phyloP scores from a whole-genome alignment of 2,329 filamentous ascomycete genomes.

The Cladosporium cucumerinum region DNA sequence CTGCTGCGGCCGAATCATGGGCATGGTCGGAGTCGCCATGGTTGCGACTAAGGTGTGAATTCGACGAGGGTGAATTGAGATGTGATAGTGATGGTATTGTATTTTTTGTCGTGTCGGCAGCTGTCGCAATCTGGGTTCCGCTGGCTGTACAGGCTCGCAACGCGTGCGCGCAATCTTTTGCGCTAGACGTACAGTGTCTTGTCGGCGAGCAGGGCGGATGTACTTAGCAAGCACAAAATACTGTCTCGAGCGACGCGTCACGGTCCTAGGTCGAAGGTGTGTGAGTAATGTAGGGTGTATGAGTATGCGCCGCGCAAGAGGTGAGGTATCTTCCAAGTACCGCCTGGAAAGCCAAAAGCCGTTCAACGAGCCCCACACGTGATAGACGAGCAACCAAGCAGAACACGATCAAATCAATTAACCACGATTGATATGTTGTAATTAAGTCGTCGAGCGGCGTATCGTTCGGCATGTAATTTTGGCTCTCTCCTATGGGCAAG shows the following conservation, averaged over 20 bases:
- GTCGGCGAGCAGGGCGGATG: neutral
- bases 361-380: neutral
- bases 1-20: slow-evolving; percentile 49
- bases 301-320: neutral
- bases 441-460: neutral
- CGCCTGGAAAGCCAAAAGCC: neutral
- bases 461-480: neutral
- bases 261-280: neutral
- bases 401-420: neutral
- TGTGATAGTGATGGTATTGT: neutral
- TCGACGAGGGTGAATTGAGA: neutral
- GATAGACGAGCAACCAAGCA: neutral
- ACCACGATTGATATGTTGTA: neutral
- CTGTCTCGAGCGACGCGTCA: neutral
- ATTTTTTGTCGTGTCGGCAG: neutral
- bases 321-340: neutral
- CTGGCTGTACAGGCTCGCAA: neutral
- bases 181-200: neutral
- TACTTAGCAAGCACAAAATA: neutral
- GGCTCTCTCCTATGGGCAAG: neutral
- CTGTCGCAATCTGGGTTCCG: neutral
- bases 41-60: neutral
- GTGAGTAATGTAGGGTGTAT: neutral
- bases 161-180: neutral
- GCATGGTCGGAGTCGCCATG: slow-evolving; percentile 3